Conservation (phyloP, 2,329 filamentous ascomycete genomes). For the Phaeosphaeriaceae sp. region DNA sequence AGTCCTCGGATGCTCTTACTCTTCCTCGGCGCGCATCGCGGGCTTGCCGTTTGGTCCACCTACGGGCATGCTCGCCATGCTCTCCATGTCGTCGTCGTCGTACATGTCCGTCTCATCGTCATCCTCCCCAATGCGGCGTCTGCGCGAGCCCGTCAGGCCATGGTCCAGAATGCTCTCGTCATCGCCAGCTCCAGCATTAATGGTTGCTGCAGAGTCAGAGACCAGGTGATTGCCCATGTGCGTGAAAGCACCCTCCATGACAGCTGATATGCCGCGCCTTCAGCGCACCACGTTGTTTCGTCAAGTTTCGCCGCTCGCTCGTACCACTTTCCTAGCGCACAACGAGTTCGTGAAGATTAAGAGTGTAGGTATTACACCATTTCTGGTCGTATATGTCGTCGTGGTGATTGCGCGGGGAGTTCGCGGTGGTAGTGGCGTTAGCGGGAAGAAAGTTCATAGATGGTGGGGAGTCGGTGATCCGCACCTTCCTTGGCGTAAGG, state of each 20-base stretch:
- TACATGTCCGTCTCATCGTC: constrained; percentile 93
- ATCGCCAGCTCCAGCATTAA: constrained; percentile 88
- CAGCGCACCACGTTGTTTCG: not conserved
- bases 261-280: constrained; percentile 14
- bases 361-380: constrained; percentile 34
- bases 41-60: constrained; percentile 73
- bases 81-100: constrained; percentile 75
- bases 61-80: constrained; percentile 80
- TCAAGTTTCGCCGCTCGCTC: constrained; percentile 3
- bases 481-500: not conserved
- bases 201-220: constrained; percentile 82
- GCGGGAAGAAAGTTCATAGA: not conserved
- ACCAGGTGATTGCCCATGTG: constrained; percentile 87
- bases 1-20: constrained; percentile 18
- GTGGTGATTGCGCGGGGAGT: constrained; percentile 15
- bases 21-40: constrained; percentile 71
- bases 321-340: not conserved
- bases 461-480: not conserved
- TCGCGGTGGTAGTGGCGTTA: constrained; percentile 16
- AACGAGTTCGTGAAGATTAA: not conserved
- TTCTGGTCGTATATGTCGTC: constrained; percentile 14
- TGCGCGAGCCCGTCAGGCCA: constrained; percentile 62
- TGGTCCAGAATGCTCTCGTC: constrained; percentile 84
- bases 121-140: constrained; percentile 67
- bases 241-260: constrained; percentile 87